These are phyloP conservation scores for Aspergillus thermomutatus DNA, from an alignment of 2,329 filamentous ascomycete genomes.

Conservation along the genomic window DNA sequence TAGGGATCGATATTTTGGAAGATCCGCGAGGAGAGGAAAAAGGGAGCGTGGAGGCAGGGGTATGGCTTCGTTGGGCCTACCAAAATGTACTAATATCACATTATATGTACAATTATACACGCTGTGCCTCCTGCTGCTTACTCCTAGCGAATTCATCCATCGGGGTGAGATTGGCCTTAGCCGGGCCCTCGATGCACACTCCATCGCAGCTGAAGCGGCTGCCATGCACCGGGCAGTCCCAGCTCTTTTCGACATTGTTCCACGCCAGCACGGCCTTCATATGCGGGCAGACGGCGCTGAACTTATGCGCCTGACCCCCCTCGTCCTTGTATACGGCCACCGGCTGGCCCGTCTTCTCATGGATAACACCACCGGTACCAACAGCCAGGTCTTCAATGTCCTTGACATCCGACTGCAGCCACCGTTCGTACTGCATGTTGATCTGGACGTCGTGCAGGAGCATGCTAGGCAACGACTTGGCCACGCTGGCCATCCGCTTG, in stretches of 20 bases:
- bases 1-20: neutral
- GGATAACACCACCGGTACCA: constrained; percentile 53
- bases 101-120: no score
- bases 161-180: constrained; percentile 35
- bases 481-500: constrained; percentile 44
- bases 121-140: no score
- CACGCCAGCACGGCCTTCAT: constrained; percentile 56
- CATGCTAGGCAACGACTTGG: constrained; percentile 46
- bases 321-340: constrained; percentile 58
- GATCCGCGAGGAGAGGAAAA: neutral
- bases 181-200: constrained; percentile 39
- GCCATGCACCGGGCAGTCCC: constrained; percentile 53
- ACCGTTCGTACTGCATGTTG: constrained; percentile 56
- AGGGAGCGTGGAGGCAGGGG: neutral
- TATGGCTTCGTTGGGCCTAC: no score
- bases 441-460: constrained; percentile 53
- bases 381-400: constrained; percentile 55
- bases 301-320: constrained; percentile 47
- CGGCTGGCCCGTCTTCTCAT: constrained; percentile 46
- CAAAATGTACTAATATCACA: no score
- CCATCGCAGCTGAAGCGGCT: constrained; percentile 44
- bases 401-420: constrained; percentile 51
- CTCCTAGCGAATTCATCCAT: no score
- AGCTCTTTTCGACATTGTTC: constrained; percentile 53
- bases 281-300: constrained; percentile 56